A percentile compares a stretch with the other conserved stretches of the same genome.
Conservation (phyloP, 2,329 filamentous ascomycete genomes). For the Fusarium praegraminearum region DNA sequence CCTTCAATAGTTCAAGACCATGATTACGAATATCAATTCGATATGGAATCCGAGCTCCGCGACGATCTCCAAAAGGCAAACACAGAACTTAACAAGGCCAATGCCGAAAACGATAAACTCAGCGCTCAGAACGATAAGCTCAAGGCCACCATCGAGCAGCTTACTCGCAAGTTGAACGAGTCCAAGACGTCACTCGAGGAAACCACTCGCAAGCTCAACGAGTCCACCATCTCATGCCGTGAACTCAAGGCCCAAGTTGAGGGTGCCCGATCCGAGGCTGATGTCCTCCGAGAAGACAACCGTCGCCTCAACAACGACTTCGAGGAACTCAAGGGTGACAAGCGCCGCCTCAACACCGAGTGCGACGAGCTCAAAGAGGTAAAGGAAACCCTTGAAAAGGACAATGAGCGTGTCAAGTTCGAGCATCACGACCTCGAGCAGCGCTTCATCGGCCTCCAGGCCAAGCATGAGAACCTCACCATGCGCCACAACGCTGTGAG, state of each 20-base stretch:
- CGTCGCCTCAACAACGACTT: conserved; percentile 44
- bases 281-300: conserved; percentile 46
- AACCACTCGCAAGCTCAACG: conserved; percentile 34
- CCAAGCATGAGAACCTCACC: conserved; percentile 48
- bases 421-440: conserved; percentile 48
- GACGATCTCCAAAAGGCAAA: conserved; percentile 49
- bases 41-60: conserved; percentile 40
- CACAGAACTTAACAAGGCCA: conserved; percentile 47
- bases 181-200: conserved; percentile 39
- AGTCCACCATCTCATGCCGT: conserved; percentile 39
- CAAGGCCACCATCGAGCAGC: conserved; percentile 46
- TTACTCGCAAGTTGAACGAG: conserved; percentile 50
- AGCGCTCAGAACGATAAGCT: conserved; percentile 48
- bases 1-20: conserved; percentile 37
- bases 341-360: conserved; percentile 45
- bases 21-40: conserved; percentile 45
- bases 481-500: conserved; percentile 48
- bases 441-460: conserved; percentile 46
- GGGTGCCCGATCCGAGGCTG: conserved; percentile 43
- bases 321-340: conserved; percentile 47
- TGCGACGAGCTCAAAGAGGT: conserved; percentile 44
- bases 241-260: conserved; percentile 48
- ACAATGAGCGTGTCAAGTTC: conserved; percentile 46
- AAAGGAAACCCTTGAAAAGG: conserved; percentile 39
- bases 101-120: conserved; percentile 48